phyloP scores from a whole-genome alignment of 768 basidiomycete genomes.

The Hericium rajendrae region DNA sequence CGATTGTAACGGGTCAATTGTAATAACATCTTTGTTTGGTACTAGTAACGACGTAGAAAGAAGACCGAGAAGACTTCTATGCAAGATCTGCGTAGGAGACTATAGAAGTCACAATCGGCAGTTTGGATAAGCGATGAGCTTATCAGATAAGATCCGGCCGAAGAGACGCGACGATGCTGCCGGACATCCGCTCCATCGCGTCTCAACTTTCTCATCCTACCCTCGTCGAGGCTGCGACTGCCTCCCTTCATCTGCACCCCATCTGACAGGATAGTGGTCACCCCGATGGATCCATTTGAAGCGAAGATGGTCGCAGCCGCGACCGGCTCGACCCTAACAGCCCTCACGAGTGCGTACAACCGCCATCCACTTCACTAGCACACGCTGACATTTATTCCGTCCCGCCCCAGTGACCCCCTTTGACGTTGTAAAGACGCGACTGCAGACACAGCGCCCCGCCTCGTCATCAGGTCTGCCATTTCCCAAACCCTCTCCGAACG shows the following conservation, averaged over 20 bases:
- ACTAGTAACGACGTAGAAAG: no score
- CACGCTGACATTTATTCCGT: background rate
- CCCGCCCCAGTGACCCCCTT: slow-evolving; percentile 86
- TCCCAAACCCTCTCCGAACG: slow-evolving; percentile 45
- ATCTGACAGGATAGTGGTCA: background rate
- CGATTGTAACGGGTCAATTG: no score
- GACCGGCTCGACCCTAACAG: slow-evolving; percentile 71
- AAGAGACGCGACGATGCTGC: no score
- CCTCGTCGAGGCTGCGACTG: background rate
- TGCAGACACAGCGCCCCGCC: slow-evolving; percentile 79
- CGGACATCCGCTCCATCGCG: no score
- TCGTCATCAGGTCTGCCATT: slow-evolving; percentile 27
- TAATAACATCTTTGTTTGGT: no score
- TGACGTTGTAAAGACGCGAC: slow-evolving; percentile 92
- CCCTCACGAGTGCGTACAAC: slow-evolving; percentile 63
- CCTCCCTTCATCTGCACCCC: background rate
- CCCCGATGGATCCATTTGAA: slow-evolving; percentile 56
- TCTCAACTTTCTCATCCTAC: no score
- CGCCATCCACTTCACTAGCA: background rate
- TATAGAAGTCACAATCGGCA: no score
- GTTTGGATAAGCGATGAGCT: background rate
- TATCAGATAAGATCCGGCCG: background rate
- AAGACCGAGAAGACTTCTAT: no score
- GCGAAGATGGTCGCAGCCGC: slow-evolving; percentile 78
- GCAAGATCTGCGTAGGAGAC: no score